phyloP scores from a whole-genome alignment of 306 rosid genomes.

The Cucumis melo region DNA sequence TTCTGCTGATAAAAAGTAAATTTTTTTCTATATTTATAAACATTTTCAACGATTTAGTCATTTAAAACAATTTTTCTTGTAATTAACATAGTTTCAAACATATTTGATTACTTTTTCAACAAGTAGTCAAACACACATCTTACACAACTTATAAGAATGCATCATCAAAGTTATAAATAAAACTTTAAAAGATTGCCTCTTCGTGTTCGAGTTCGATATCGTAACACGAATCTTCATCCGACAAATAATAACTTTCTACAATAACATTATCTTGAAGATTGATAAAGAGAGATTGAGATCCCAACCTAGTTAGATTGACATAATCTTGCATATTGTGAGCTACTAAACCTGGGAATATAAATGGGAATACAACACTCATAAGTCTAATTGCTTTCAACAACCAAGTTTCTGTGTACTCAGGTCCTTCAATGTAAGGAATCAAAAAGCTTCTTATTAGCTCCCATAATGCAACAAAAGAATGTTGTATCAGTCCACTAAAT shows the following conservation, averaged over 20 bases:
- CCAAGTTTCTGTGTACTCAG: conserved; percentile 38
- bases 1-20: no score
- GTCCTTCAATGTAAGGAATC: conserved; percentile 22
- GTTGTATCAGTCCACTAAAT: conserved; percentile 23
- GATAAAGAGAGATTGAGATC: conserved; percentile 5
- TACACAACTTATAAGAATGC: neutral
- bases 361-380: conserved; percentile 41
- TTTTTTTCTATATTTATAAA: no score
- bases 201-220: neutral
- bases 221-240: neutral
- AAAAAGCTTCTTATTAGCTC: conserved; percentile 66
- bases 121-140: neutral
- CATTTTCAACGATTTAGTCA: no score
- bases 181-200: neutral
- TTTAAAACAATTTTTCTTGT: no score
- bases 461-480: conserved; percentile 25
- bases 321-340: conserved; percentile 67
- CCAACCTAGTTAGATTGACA: conserved; percentile 49
- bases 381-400: conserved; percentile 33
- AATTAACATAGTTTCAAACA: no score
- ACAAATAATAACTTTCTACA: neutral
- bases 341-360: conserved; percentile 38
- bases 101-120: neutral
- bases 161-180: neutral
- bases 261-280: neutral